phyloP scores from a whole-genome alignment of 805 yeast genomes.

The Kluyveromyces starmeri region DNA sequence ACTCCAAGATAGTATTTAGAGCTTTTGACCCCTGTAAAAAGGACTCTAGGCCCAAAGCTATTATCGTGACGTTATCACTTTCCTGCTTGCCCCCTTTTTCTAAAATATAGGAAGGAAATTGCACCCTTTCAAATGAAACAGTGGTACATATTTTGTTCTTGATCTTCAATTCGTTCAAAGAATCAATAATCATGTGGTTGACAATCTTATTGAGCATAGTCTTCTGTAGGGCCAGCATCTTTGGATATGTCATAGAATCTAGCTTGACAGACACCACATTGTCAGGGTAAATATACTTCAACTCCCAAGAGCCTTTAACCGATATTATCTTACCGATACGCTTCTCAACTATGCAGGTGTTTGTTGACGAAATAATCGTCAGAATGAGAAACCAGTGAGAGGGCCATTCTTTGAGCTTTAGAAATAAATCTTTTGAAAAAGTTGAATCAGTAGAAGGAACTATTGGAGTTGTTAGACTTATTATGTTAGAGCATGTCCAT shows the following conservation, averaged over 20 bases:
- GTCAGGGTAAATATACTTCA: slow-evolving; percentile 23
- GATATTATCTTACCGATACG: slow-evolving; percentile 28
- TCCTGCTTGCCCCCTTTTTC: slow-evolving; percentile 1
- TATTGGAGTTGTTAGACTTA: slow-evolving; percentile 18
- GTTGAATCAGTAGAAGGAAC: slow-evolving; percentile 12
- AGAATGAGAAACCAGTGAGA: slow-evolving; percentile 29
- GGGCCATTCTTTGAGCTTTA: slow-evolving; percentile 29
- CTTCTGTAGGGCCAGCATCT: slow-evolving; percentile 23
- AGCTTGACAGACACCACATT: slow-evolving; percentile 20
- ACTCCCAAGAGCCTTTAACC: slow-evolving; percentile 25
- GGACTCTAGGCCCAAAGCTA: slow-evolving; percentile 24
- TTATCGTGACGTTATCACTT: slow-evolving; percentile 13
- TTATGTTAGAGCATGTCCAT: slow-evolving; percentile 26
- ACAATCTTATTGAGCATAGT: slow-evolving; percentile 27
- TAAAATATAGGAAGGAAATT: slow-evolving; percentile 20
- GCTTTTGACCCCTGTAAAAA: slow-evolving; percentile 26
- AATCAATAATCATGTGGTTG: slow-evolving; percentile 30
- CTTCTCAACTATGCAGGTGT: slow-evolving; percentile 26
- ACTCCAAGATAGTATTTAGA: slow-evolving; percentile 21
- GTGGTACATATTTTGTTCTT: slow-evolving; percentile 20
- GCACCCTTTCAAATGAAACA: slow-evolving; percentile 8
- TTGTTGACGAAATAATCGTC: slow-evolving; percentile 26
- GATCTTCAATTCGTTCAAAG: slow-evolving; percentile 26
- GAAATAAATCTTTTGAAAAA: slow-evolving; percentile 18
- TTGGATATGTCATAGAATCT: slow-evolving; percentile 28